phyloP scores from a whole-genome alignment of 2,329 filamentous ascomycete genomes.

The Colletotrichum noveboracense region DNA sequence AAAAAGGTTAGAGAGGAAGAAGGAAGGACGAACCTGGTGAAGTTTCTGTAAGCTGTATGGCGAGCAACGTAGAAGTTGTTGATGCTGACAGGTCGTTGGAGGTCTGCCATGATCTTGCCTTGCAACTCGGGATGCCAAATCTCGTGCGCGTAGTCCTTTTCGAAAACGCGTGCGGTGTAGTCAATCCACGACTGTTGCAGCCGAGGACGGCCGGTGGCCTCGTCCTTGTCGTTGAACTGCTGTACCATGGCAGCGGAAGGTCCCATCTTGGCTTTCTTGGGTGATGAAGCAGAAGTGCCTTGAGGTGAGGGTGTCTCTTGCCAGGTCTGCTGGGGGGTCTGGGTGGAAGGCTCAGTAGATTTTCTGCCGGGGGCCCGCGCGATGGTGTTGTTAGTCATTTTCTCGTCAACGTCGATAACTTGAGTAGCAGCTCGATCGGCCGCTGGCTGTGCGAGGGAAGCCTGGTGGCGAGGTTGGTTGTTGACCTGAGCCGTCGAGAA shows the following conservation, averaged over 20 bases:
- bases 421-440: not conserved
- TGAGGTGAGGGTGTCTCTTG: not conserved
- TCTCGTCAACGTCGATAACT: not conserved
- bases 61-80: not conserved
- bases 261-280: not conserved
- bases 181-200: not conserved
- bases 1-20: not conserved
- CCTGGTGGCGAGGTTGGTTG: not conserved
- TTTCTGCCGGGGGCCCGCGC: not conserved
- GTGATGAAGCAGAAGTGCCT: not conserved
- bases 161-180: not conserved
- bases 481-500: not conserved
- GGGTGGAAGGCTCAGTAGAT: not conserved
- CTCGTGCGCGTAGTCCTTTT: not conserved
- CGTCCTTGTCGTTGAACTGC: not conserved
- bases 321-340: not conserved
- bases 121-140: not conserved
- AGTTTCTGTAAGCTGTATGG: not conserved
- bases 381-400: not conserved
- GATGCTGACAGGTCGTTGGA: not conserved
- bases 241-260: not conserved
- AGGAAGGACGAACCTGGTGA: not conserved
- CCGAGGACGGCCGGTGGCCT: not conserved
- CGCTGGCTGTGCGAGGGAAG: not conserved
- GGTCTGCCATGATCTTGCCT: not conserved